Evolutionary conservation across 176 grass and related monocot genomes (phyloP).

Genomic region (Oropetium thomaeum): DNA sequence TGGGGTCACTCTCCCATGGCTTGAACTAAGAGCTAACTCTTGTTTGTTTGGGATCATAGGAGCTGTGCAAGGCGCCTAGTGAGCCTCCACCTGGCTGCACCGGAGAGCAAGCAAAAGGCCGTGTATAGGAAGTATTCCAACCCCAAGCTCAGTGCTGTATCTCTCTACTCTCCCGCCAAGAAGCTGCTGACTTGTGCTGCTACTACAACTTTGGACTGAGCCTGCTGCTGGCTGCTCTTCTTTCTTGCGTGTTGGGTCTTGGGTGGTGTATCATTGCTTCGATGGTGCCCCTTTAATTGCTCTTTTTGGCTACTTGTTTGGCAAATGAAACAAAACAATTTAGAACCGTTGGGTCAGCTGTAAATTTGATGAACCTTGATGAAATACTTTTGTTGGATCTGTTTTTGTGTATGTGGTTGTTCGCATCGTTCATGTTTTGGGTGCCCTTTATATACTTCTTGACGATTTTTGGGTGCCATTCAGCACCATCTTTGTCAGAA

Average conservation of each 20-base stretch:
- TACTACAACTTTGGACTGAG: background rate
- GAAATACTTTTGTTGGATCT: background rate
- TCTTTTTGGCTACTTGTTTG: background rate
- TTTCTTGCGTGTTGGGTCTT: background rate
- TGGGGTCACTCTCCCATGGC: background rate
- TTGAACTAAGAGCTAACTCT: background rate
- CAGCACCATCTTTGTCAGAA: too few relatives aligned
- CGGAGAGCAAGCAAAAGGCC: conserved; percentile 39
- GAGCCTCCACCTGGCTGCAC: conserved; percentile 30
- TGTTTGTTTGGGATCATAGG: conserved; percentile 28
- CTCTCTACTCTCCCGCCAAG: conserved; percentile 29
- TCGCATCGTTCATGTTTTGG: background rate
- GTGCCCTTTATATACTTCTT: too few relatives aligned
- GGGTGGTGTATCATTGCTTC: conserved; percentile 3
- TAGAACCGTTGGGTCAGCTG: background rate
- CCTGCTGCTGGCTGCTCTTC: background rate
- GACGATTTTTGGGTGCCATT: too few relatives aligned
- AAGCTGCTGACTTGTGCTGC: background rate
- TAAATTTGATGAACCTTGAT: background rate
- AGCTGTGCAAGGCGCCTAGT: conserved; percentile 43
- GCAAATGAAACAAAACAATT: background rate
- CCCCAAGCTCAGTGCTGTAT: conserved; percentile 36
- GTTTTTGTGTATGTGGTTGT: background rate
- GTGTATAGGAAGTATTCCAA: conserved; percentile 56
- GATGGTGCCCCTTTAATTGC: background rate